Evolutionary conservation across 208 protist genomes (phyloP), one percentile per base, ranked within the genome.

Genomic region (Trypanosoma congolense): DNA sequence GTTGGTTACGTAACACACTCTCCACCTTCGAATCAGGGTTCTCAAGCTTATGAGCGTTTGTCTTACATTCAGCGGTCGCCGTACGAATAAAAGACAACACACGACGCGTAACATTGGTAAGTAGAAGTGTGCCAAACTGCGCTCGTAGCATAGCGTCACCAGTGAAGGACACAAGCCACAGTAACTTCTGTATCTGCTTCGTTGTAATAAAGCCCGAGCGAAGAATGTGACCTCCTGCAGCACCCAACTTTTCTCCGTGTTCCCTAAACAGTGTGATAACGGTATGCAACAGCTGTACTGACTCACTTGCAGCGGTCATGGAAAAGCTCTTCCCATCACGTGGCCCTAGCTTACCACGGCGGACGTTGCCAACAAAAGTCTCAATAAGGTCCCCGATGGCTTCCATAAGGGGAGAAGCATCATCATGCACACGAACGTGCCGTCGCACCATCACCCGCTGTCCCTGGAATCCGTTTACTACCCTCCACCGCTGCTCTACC

Each of bases 101-200:
- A 14, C 86, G 76, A 0, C 86, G 81, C 10, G 80, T 86, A n/a
- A 90, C 80, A 56, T 93, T 93, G 65, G 77, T 88, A 4, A 93
- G 73, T 46, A 93, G 70, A 16, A 93, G 68, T 44, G 73, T 82
- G 29, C 58, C 54, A 51, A 89, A 87, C 65, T 87, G 81, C 14
- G 82, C 67, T 1, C 82, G 86, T 24, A 89, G 56, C 21, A 89
- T 50, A 9, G 66, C 61, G 25, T 83, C 77, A 4, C 79, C 76
- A 18, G 73, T 73, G 58, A 70, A 70, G 2, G 60, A 75, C n/a
- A 90, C 71, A 18, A 87, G 56, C 25, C 65, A 25, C 18, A 93
- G 51, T 12, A 93, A 59, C 1, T 73, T 60, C 5, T 62, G 46
- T 33, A 90, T 80, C 43, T 83, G 75, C 18, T 52, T 35, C 22